Conservation (phyloP, 306 rosid genomes). For the Argentina anserina region DNA sequence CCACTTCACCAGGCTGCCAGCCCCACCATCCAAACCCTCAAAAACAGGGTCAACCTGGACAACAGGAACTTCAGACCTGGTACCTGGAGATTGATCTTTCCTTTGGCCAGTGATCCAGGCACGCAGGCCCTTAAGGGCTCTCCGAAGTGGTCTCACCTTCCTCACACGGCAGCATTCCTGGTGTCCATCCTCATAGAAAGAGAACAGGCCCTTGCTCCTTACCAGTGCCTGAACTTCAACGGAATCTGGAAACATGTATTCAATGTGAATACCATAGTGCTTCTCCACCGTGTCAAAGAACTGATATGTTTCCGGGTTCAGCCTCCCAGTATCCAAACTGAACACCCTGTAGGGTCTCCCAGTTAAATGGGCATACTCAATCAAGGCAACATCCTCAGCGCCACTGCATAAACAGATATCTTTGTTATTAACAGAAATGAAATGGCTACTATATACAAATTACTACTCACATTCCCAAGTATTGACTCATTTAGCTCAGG, state of each 20-base stretch:
- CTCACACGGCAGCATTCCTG: constrained; percentile 97
- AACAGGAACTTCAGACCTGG: constrained; percentile 77
- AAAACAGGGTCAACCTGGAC: constrained; percentile 87
- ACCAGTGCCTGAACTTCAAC: constrained; percentile 96
- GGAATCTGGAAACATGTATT: constrained; percentile 91
- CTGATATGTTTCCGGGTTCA: constrained; percentile 86
- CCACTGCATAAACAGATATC: constrained; percentile 57
- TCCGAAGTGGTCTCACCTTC: constrained; percentile 85
- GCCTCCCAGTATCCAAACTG: constrained; percentile 89
- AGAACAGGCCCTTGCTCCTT: constrained; percentile 80
- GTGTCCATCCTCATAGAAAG: constrained; percentile 97
- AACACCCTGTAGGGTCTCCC: constrained; percentile 87
- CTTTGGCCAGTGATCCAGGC: constrained; percentile 98
- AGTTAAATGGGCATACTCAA: constrained; percentile 90
- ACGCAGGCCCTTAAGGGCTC: constrained; percentile 84
- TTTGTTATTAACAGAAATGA: constrained; percentile 13
- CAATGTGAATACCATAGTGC: constrained; percentile 79
- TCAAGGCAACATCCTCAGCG: constrained; percentile 92
- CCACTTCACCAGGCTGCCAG: constrained; percentile 91
- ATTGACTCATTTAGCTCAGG: not conserved
- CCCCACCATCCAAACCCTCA: constrained; percentile 83
- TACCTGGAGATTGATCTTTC: constrained; percentile 91
- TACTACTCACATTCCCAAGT: not conserved
- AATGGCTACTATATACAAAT: not conserved
- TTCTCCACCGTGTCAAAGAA: constrained; percentile 77